Conservation (phyloP, 192 early-diverging fungal genomes). For the Rhizophagus sp. region DNA sequence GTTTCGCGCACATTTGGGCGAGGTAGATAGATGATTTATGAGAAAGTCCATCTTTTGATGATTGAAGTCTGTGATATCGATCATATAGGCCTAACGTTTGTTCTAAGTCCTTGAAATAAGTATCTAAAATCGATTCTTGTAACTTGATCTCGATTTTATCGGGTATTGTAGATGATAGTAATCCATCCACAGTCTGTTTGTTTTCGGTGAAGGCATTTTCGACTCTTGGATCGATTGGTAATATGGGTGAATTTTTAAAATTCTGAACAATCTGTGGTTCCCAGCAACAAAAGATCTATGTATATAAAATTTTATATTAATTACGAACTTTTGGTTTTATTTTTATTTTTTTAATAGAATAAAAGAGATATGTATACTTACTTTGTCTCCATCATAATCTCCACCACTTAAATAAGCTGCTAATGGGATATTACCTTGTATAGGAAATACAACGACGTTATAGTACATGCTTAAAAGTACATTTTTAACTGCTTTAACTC, state of each 20-base stretch:
- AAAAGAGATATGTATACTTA: conserved; percentile 14
- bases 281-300: conserved; percentile 44
- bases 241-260: conserved; percentile 16
- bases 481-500: conserved; percentile 2
- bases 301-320: too few relatives aligned
- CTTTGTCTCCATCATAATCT: conserved; percentile 34
- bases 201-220: conserved; percentile 28
- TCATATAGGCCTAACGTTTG: background rate
- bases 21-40: background rate
- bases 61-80: background rate
- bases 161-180: background rate
- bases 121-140: background rate
- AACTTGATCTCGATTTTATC: background rate
- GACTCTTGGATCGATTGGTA: background rate
- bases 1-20: conserved; percentile 35
- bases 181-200: background rate
- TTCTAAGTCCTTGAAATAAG: background rate
- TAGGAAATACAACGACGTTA: conserved; percentile 25
- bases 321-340: background rate
- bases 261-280: conserved; percentile 33
- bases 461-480: background rate
- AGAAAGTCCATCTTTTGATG: background rate
- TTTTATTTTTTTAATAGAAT: too few relatives aligned
- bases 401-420: conserved; percentile 12
- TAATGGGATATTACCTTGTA: background rate